These are phyloP conservation scores for Annona squamosa DNA, from an alignment of 164 flowering plant genomes.

Conservation along the genomic window DNA sequence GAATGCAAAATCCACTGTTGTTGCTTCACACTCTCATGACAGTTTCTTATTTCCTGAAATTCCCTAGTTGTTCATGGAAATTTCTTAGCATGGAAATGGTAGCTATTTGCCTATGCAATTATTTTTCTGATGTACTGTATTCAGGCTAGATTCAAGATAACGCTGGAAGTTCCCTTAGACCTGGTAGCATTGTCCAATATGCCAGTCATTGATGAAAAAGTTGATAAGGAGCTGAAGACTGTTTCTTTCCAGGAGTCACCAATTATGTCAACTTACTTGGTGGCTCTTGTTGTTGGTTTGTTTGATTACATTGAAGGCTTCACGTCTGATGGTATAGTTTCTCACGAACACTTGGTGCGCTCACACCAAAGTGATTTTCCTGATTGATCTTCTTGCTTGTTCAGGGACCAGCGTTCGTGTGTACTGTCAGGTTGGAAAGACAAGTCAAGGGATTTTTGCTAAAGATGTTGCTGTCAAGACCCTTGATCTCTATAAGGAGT, in stretches of 20 bases:
- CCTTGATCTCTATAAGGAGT: slow-evolving; percentile 77
- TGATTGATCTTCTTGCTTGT: neutral
- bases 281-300: slow-evolving; percentile 87
- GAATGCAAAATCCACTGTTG: neutral
- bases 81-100: neutral
- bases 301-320: slow-evolving; percentile 85
- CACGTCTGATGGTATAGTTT: slow-evolving; percentile 67
- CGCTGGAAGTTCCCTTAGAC: slow-evolving; percentile 72
- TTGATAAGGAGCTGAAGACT: slow-evolving; percentile 53
- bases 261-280: slow-evolving; percentile 95
- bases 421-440: slow-evolving; percentile 83
- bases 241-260: slow-evolving; percentile 78
- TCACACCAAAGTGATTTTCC: neutral
- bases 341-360: neutral
- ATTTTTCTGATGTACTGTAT: neutral
- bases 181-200: slow-evolving; percentile 87
- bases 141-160: slow-evolving; percentile 90
- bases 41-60: neutral
- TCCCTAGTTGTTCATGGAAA: neutral
- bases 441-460: slow-evolving; percentile 85
- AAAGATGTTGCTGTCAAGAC: slow-evolving; percentile 84
- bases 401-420: slow-evolving; percentile 84
- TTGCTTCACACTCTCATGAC: neutral
- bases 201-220: slow-evolving; percentile 72
- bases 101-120: neutral